Evolutionary conservation across 2,329 filamentous ascomycete species (phyloP), one percentile per base, ranked within the genome.

Genomic region (Arthrobotrys entomopaga): DNA sequence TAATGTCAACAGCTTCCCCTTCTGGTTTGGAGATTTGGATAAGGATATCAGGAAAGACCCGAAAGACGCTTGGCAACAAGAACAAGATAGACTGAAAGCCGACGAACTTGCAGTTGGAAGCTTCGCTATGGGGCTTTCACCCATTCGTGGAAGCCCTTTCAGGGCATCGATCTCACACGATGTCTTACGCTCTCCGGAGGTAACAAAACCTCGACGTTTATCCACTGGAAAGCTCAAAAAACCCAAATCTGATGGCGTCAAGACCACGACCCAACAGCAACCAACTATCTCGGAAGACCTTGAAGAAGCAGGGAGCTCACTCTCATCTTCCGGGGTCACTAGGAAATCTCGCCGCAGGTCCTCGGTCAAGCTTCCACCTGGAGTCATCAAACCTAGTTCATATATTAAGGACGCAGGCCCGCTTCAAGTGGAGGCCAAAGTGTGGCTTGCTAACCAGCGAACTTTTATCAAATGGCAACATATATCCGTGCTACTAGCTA

Each of bases 391-490:
- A 80, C 95, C 95, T 1, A 88, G 87, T 7, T 86, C 88, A 77
- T 96, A 94, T 89, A 91, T 99, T 85, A 99, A 99, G 84, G 96
- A 99, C 82, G 87, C 90, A 38, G 94, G 95, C 2, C 91, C 93
- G 40, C 87, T 98, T 77, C 91, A 93, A 80, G 92, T 99, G 67
- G 95, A 99, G 83, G 93, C 92, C 75, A 99, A 99, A 83, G 94
- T 99, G 29, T 99, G 95, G 94, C 89, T 99, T 67, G 95, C 95
- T 64, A 99, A 99, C 82, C 94, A 99, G 83, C 90, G 95, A 75
- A 99, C 95, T 0, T 99, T 97, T 81, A 90, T 99, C 82, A 98
- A 97, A 82, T 99, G 95, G 95, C 92, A 98, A 84, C 93, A 98
- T 81, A 93, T 99, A 79, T 90, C 89, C 75, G 88, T 99, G 56